These are phyloP conservation scores for Suillus sp. DNA, from an alignment of 768 basidiomycete species.

Conservation along the genomic window DNA sequence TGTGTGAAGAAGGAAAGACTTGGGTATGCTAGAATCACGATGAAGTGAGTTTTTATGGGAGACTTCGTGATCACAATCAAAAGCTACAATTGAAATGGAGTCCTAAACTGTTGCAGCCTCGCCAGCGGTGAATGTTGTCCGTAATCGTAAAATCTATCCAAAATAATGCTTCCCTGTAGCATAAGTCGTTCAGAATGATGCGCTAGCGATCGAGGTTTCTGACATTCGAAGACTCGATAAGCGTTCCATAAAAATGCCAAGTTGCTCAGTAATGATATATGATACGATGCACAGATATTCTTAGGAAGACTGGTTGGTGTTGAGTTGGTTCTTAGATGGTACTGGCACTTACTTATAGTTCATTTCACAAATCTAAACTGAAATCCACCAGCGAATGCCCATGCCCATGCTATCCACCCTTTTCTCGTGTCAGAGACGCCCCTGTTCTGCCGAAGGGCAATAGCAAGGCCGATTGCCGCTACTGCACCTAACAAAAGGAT, in stretches of 20 bases:
- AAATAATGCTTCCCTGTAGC: not conserved
- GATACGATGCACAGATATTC: not conserved
- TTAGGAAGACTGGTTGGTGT: not conserved
- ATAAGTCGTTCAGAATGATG: not conserved
- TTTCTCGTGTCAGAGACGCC: not conserved
- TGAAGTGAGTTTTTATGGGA: not conserved
- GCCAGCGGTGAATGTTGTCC: not conserved
- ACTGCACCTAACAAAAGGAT: slow-evolving; percentile 63
- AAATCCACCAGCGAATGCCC: not conserved
- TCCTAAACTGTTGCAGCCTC: not conserved
- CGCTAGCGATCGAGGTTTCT: not conserved
- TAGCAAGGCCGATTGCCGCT: slow-evolving; percentile 67
- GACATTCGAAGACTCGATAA: not conserved
- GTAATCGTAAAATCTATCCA: not conserved
- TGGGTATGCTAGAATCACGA: not conserved
- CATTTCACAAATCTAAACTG: not conserved
- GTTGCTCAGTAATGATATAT: not conserved
- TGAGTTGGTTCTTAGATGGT: not conserved
- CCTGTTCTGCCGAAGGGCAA: slow-evolving; percentile 42
- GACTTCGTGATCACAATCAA: not conserved
- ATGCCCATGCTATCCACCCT: slow-evolving; percentile 4
- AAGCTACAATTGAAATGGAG: not conserved
- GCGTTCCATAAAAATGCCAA: not conserved
- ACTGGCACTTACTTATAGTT: not conserved
- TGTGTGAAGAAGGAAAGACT: not conserved